phyloP scores from a whole-genome alignment of 805 yeast species.

The Candida hispaniensis region DNA sequence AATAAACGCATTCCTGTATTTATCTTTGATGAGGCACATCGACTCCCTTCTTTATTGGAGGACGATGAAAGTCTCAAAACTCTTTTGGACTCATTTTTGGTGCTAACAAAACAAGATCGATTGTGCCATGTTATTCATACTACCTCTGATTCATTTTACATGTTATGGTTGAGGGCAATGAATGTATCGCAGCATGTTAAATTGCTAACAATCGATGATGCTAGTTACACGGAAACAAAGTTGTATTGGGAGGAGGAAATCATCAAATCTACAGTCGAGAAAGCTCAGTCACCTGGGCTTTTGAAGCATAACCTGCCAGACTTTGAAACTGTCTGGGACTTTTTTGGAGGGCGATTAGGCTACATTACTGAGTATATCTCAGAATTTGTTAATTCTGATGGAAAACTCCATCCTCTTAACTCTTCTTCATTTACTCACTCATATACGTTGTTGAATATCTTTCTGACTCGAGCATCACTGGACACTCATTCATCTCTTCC shows the following conservation, averaged over 20 bases:
- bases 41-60: slow-evolving; percentile 15
- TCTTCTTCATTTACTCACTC: slow-evolving; percentile 13
- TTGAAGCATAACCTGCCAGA: slow-evolving; percentile 17
- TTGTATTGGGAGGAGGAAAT: slow-evolving; percentile 16
- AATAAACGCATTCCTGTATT: slow-evolving; percentile 18
- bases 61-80: slow-evolving; percentile 17
- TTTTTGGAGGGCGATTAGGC: slow-evolving; percentile 20
- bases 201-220: slow-evolving; percentile 20
- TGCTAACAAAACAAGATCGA: slow-evolving; percentile 20
- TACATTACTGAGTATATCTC: slow-evolving; percentile 19
- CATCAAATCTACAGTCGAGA: slow-evolving; percentile 17
- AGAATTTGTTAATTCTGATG: slow-evolving; percentile 20
- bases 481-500: slow-evolving; percentile 15
- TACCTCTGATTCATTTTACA: slow-evolving; percentile 21
- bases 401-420: slow-evolving; percentile 17
- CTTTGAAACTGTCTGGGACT: slow-evolving; percentile 20
- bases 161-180: slow-evolving; percentile 15
- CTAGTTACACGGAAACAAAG: slow-evolving; percentile 17
- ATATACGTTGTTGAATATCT: slow-evolving; percentile 13
- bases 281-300: slow-evolving; percentile 18
- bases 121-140: slow-evolving; percentile 21
- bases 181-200: slow-evolving; percentile 18
- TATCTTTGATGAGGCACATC: slow-evolving; percentile 20
- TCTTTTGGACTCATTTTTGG: slow-evolving; percentile 19
- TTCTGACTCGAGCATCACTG: slow-evolving; percentile 12